phyloP scores from a whole-genome alignment of 192 early-diverging fungal species.

The Linnemannia exigua region DNA sequence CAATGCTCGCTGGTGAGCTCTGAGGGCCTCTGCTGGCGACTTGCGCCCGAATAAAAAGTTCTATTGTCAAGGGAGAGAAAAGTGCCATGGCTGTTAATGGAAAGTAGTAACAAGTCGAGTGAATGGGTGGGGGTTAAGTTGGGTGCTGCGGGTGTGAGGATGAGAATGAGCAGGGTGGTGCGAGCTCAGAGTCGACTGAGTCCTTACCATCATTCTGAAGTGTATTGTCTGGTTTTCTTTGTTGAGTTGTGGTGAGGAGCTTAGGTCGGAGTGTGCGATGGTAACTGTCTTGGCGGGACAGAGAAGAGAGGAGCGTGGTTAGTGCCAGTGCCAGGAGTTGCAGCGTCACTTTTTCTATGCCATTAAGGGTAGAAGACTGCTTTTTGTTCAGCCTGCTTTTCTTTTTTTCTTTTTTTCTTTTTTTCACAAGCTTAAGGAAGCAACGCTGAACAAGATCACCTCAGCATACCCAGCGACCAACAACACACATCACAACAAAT shows the following conservation, averaged over 20 bases:
- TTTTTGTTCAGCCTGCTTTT: not conserved
- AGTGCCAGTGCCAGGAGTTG: not conserved
- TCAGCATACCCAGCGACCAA: not conserved
- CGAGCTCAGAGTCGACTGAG: not conserved
- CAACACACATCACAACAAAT: constrained; percentile 18
- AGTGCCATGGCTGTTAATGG: not conserved
- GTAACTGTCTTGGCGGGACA: constrained; percentile 6
- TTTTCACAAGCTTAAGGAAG: not conserved
- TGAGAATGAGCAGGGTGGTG: not conserved
- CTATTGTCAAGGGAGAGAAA: constrained; percentile 25
- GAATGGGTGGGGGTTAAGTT: not conserved
- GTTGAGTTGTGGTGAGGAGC: not conserved
- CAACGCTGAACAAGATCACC: not conserved
- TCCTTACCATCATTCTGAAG: constrained; percentile 19
- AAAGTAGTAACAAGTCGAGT: not conserved
- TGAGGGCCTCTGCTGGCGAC: constrained; percentile 93
- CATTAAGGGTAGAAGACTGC: not conserved
- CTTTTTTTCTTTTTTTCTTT: constrained; percentile 5
- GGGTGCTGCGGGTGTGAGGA: not conserved
- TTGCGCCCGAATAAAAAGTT: constrained; percentile 85
- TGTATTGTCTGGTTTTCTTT: not conserved
- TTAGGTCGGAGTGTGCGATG: not conserved
- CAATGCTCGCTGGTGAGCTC: constrained; percentile 91
- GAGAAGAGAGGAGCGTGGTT: not conserved
- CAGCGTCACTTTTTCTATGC: not conserved